Base-by-base conservation (phyloP, 1,284 basidiomycete genomes). In the Neonothopanus nambi region DNA sequence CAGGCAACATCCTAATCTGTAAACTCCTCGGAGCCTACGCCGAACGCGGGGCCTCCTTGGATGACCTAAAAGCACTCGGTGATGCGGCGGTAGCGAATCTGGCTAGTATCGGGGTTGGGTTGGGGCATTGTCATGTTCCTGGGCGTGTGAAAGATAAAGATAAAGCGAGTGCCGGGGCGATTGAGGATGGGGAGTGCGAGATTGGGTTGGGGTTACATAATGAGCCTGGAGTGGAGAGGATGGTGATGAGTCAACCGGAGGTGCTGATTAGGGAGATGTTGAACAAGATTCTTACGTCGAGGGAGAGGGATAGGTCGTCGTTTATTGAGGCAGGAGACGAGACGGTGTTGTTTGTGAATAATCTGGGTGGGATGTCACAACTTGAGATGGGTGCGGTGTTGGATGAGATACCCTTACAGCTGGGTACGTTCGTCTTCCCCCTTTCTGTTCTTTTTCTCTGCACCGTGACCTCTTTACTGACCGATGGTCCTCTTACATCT, bases 1-100 rank as follows among this genome's bases (percentile, higher is more conserved):
- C 79, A 0, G 85, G 82, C 3, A 88, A 85, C 33, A 80, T 87
- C 12, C 67, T 89, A 13, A 82, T 86, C 2, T 88, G 87, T 71
- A 89, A 90, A 69, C 68, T 87, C 18, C 77, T 86, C 0, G 81
- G 83, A 2, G 82, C 78, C 2, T 66, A 81, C 1, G 80, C 82
- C 0, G 76, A 78, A 20, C 61, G 70, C 37, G 81, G 81, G 3
- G 74, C 66, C 0, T 59, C 65, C 3, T 61, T 87, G 13, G 72
- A 73, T 35, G 68, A 72, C 3, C 71, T 83, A 4, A 79, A 83
- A 60, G 61, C 65, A 1, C 60, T 85, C 1, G 85, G 76, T 3
- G 71, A 76, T 55, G 70, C 71, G 0, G 63, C 79, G 2, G 75
- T 76, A 11, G 66, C 60, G 24, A 75, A 77, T 60, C 63, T 81